Evolutionary conservation across 1,284 basidiomycete genomes (phyloP).

Genomic region (Takashimella tepidaria): DNA sequence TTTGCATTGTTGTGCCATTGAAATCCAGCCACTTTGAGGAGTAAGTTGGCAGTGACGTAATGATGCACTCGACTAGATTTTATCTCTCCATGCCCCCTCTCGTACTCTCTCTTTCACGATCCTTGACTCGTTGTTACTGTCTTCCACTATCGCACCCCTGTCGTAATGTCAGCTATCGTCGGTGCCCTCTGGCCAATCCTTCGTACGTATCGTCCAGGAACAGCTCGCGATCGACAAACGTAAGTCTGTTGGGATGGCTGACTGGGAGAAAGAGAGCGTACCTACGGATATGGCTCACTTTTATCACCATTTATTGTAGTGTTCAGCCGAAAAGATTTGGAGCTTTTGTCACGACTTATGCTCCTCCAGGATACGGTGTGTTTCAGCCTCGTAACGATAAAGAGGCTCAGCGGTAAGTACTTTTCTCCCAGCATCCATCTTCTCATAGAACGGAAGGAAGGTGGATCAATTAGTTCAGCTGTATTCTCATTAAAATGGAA

Average conservation of each 20-base stretch:
- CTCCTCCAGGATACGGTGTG: conserved; percentile 30
- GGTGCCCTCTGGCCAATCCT: conserved; percentile 29
- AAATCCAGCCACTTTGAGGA: too few relatives aligned
- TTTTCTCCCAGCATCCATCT: conserved; percentile 7
- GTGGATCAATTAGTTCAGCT: not conserved
- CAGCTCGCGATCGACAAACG: conserved; percentile 20
- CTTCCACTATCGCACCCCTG: not conserved
- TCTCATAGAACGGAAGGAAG: conserved; percentile 5
- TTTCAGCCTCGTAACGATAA: conserved; percentile 32
- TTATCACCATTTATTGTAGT: too few relatives aligned
- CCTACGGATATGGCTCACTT: too few relatives aligned
- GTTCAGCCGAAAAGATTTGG: conserved; percentile 33
- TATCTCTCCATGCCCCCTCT: too few relatives aligned
- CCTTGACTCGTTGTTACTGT: not conserved
- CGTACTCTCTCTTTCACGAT: too few relatives aligned
- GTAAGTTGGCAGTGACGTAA: too few relatives aligned
- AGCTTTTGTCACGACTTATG: conserved; percentile 40
- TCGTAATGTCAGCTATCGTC: conserved; percentile 18
- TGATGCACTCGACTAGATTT: too few relatives aligned
- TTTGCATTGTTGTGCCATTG: too few relatives aligned
- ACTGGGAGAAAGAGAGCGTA: too few relatives aligned
- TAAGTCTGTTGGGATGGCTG: too few relatives aligned
- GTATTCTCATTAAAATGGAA: conserved; percentile 1
- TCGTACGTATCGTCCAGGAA: conserved; percentile 28
- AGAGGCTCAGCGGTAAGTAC: conserved; percentile 45